These are phyloP conservation scores for Mucor sp. DNA, from an alignment of 371 early-diverging fungal species.

Conservation along the genomic window DNA sequence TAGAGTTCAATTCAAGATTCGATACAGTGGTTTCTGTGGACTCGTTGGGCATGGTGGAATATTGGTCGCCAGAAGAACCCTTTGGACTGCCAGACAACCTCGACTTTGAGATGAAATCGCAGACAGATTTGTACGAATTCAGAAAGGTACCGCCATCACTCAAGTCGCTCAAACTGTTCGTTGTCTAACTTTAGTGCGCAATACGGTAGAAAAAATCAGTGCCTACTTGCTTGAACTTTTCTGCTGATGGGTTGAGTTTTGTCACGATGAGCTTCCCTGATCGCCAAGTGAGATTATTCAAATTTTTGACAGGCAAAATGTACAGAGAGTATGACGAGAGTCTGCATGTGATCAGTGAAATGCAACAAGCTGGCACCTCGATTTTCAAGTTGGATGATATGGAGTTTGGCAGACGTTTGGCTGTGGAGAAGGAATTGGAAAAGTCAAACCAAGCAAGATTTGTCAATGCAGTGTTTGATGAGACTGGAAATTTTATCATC, in stretches of 20 bases:
- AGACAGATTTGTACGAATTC: slow-evolving; percentile 95
- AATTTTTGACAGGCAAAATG: slow-evolving; percentile 83
- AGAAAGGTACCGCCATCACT: slow-evolving; percentile 66
- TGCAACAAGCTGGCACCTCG: slow-evolving; percentile 87
- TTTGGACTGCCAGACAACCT: slow-evolving; percentile 66
- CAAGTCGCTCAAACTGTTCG: background rate
- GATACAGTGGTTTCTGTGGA: slow-evolving; percentile 87
- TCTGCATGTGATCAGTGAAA: slow-evolving; percentile 76
- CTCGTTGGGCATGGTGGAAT: slow-evolving; percentile 87
- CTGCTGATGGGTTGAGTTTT: slow-evolving; percentile 80
- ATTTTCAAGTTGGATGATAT: slow-evolving; percentile 87
- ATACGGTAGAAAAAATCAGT: slow-evolving; percentile 51
- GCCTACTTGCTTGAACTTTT: slow-evolving; percentile 85
- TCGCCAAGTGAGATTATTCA: slow-evolving; percentile 86
- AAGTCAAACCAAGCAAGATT: slow-evolving; percentile 67
- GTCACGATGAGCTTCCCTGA: slow-evolving; percentile 86
- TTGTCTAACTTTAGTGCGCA: background rate
- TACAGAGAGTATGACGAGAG: slow-evolving; percentile 91
- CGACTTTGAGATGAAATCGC: slow-evolving; percentile 81
- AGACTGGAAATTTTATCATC: slow-evolving; percentile 85
- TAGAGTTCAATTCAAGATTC: slow-evolving; percentile 78
- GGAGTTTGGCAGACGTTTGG: slow-evolving; percentile 95
- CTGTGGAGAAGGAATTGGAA: slow-evolving; percentile 87
- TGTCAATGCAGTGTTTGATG: slow-evolving; percentile 92
- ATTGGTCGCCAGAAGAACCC: slow-evolving; percentile 82